Conservation (phyloP, 78 protist species). For the Dictyostelium citrinum region DNA sequence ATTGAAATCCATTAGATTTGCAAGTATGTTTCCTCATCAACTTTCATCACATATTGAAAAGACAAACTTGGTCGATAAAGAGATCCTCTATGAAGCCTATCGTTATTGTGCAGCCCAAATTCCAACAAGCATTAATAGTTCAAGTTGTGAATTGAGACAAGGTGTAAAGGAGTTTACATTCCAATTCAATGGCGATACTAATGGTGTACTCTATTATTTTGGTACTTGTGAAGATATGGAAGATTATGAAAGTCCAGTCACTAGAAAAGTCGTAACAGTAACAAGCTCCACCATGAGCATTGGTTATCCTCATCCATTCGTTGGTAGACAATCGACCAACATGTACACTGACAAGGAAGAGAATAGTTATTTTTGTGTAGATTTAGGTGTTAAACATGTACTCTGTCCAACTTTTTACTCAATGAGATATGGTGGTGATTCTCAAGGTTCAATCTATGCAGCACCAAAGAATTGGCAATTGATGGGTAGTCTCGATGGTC, state of each 20-base stretch:
- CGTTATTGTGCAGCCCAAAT: slow-evolving; percentile 38
- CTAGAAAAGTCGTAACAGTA: slow-evolving; percentile 28
- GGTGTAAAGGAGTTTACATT: slow-evolving; percentile 45
- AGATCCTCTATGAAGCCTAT: slow-evolving; percentile 60
- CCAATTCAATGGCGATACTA: slow-evolving; percentile 8
- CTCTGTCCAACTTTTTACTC: slow-evolving; percentile 65
- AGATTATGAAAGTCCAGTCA: slow-evolving; percentile 25
- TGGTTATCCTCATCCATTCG: slow-evolving; percentile 69
- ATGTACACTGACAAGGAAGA: slow-evolving; percentile 62
- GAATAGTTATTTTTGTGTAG: slow-evolving; percentile 26
- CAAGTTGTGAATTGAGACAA: slow-evolving; percentile 1
- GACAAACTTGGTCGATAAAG: slow-evolving; percentile 18
- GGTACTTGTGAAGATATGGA: slow-evolving; percentile 61
- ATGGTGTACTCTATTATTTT: slow-evolving; percentile 57
- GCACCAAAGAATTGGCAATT: slow-evolving; percentile 78
- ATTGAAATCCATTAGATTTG: slow-evolving; percentile 46
- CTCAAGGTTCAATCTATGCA: slow-evolving; percentile 73
- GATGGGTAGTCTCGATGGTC: slow-evolving; percentile 53
- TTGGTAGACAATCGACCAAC: slow-evolving; percentile 21
- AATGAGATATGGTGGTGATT: slow-evolving; percentile 73
- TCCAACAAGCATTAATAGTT: neutral
- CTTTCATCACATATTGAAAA: slow-evolving; percentile 29
- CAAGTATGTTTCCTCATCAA: slow-evolving; percentile 66
- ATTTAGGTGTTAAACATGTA: slow-evolving; percentile 44
- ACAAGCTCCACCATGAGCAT: slow-evolving; percentile 47